phyloP scores from a whole-genome alignment of 495 filamentous ascomycete genomes.

The Penicillium cosmopolitanum region DNA sequence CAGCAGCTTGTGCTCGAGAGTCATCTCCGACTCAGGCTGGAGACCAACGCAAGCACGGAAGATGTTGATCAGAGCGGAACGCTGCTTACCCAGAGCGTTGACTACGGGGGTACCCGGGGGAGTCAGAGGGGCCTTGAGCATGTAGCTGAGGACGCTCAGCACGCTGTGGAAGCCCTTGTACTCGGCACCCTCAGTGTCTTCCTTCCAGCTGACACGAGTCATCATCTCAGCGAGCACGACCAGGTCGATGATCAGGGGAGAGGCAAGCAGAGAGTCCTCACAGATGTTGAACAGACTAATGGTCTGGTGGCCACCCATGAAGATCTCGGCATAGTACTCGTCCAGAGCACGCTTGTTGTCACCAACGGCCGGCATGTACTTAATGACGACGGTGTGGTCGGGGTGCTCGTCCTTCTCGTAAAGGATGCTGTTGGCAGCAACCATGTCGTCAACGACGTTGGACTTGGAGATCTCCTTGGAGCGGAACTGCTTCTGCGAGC shows the following conservation, averaged over 20 bases:
- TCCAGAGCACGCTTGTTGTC: slow-evolving; percentile 99
- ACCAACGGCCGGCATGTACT: slow-evolving; percentile 99
- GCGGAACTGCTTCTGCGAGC: slow-evolving; percentile 96
- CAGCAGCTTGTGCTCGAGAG: slow-evolving; percentile 98
- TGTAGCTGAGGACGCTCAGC: slow-evolving; percentile 96
- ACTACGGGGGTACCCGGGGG: slow-evolving; percentile 95
- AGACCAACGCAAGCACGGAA: slow-evolving; percentile 98
- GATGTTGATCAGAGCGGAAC: slow-evolving; percentile 93
- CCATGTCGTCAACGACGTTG: slow-evolving; percentile 99
- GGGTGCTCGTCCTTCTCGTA: slow-evolving; percentile 89
- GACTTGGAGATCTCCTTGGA: slow-evolving; percentile 99
- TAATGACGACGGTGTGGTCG: slow-evolving; percentile 90
- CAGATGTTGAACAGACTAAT: slow-evolving; percentile 99
- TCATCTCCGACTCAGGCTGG: slow-evolving; percentile 99
- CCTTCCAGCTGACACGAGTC: slow-evolving; percentile 94
- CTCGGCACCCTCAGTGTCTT: slow-evolving; percentile 61
- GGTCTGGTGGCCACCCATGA: slow-evolving; percentile 97
- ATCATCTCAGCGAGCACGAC: slow-evolving; percentile 94
- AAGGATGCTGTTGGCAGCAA: slow-evolving; percentile 88
- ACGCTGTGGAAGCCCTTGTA: slow-evolving; percentile 97
- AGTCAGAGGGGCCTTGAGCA: slow-evolving; percentile 98
- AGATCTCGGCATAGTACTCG: slow-evolving; percentile 99
- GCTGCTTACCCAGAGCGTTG: slow-evolving; percentile 96
- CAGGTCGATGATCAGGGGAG: slow-evolving; percentile 95
- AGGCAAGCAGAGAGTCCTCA: slow-evolving; percentile 97